These are phyloP conservation scores for Hymenoscyphus salicellus DNA, from an alignment of 2,329 filamentous ascomycete genomes.

Conservation along the genomic window DNA sequence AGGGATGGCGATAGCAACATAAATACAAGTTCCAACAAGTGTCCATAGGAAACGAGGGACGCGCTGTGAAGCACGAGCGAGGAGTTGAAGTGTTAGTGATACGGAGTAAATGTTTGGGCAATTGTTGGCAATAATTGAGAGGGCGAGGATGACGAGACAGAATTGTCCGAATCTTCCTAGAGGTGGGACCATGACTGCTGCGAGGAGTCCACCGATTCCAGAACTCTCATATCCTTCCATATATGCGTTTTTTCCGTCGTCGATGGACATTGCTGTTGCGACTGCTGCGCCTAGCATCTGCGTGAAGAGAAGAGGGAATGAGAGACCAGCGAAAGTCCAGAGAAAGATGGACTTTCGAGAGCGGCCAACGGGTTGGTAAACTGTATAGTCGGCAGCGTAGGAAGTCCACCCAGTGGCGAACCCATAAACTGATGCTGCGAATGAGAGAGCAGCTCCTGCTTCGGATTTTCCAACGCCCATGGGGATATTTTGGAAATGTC, in stretches of 20 bases:
- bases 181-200: constrained; percentile 59
- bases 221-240: constrained; percentile 51
- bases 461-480: constrained; percentile 58
- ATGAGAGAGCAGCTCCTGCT: constrained; percentile 60
- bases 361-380: constrained; percentile 67
- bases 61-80: constrained; percentile 55
- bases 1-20: constrained; percentile 67
- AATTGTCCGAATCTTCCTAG: constrained; percentile 70
- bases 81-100: constrained; percentile 63
- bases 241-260: constrained; percentile 55
- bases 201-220: constrained; percentile 65
- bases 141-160: constrained; percentile 63
- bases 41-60: constrained; percentile 70
- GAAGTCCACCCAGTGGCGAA: constrained; percentile 72
- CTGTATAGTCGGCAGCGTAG: constrained; percentile 75
- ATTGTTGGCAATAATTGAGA: constrained; percentile 68
- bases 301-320: constrained; percentile 69
- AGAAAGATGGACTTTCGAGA: constrained; percentile 62
- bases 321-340: constrained; percentile 66
- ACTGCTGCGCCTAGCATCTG: constrained; percentile 71
- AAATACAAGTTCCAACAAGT: constrained; percentile 57
- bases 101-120: constrained; percentile 72
- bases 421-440: constrained; percentile 64
- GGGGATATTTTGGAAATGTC: constrained; percentile 59
- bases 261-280: constrained; percentile 59